These are phyloP conservation scores for Hyphopichia wangnamkhiaoensis DNA, from an alignment of 1,139 yeast species.

Conservation along the genomic window DNA sequence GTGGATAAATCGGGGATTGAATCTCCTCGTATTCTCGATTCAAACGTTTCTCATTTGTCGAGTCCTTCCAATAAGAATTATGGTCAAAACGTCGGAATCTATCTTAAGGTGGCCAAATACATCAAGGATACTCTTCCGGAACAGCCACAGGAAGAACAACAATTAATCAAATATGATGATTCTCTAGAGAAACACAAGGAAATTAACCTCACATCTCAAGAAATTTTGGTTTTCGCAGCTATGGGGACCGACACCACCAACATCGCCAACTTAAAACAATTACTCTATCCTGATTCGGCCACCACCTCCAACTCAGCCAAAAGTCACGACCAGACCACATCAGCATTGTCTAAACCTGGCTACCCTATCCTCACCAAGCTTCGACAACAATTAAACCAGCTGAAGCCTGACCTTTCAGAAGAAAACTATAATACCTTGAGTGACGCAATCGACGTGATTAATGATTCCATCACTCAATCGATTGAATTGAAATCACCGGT, in stretches of 20 bases:
- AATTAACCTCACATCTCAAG: conserved; percentile 5
- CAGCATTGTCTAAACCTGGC: too few relatives aligned
- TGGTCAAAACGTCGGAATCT: conserved; percentile 3
- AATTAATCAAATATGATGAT: too few relatives aligned
- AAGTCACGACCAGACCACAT: too few relatives aligned
- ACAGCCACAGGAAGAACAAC: too few relatives aligned
- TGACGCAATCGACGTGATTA: conserved; percentile 12
- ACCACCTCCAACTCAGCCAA: background rate
- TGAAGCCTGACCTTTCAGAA: background rate
- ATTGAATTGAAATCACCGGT: conserved; percentile 22
- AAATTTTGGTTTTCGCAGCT: conserved; percentile 5
- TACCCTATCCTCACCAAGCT: conserved; percentile 1
- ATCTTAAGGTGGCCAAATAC: conserved; percentile 4
- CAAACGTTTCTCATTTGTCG: background rate
- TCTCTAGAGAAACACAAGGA: conserved; percentile 1
- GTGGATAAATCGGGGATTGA: background rate
- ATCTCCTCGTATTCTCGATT: background rate
- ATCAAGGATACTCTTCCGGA: conserved; percentile 2
- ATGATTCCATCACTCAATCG: conserved; percentile 15
- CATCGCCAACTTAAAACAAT: conserved; percentile 3
- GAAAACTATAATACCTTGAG: background rate
- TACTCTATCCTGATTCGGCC: background rate
- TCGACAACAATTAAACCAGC: background rate
- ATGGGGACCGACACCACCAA: conserved; percentile 6
- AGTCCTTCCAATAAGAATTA: background rate